These are phyloP conservation scores for Neocatenulostroma microsporum DNA, from an alignment of 2,329 filamentous ascomycete genomes.

Conservation along the genomic window DNA sequence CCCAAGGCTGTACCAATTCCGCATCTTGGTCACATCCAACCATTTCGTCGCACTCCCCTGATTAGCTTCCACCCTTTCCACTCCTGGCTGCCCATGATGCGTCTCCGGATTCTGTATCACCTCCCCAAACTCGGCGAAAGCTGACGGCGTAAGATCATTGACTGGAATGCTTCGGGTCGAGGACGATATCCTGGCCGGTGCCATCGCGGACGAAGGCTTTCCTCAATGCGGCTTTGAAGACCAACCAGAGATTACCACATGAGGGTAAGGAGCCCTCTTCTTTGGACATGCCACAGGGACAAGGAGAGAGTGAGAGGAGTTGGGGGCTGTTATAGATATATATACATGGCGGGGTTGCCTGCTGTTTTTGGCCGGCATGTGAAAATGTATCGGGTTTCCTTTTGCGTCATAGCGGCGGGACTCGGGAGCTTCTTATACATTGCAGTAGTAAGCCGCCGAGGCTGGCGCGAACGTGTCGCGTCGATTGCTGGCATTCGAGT, in stretches of 20 bases:
- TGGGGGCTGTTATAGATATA: too few relatives aligned
- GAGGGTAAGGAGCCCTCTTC: conserved; percentile 4
- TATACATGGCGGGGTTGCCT: too few relatives aligned
- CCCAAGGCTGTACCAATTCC: conserved; percentile 61
- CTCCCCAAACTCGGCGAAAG: conserved; percentile 74
- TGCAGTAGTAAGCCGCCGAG: too few relatives aligned
- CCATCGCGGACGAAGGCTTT: conserved; percentile 15
- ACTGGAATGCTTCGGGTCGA: conserved; percentile 41
- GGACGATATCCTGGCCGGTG: conserved; percentile 27
- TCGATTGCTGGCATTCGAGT: too few relatives aligned
- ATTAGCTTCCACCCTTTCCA: conserved; percentile 58
- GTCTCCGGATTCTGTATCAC: conserved; percentile 62
- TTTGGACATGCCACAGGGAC: too few relatives aligned
- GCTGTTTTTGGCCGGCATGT: too few relatives aligned
- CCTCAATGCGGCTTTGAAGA: conserved; percentile 12
- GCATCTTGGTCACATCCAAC: conserved; percentile 65
- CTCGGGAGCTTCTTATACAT: too few relatives aligned
- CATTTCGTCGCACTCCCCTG: conserved; percentile 87
- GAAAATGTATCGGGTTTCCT: too few relatives aligned
- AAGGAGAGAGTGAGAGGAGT: too few relatives aligned
- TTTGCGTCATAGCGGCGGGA: too few relatives aligned
- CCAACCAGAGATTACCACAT: conserved; percentile 10
- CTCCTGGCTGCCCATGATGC: conserved; percentile 33
- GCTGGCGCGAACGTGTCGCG: too few relatives aligned
- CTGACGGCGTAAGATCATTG: conserved; percentile 48